Percentiles rank a stretch among this genome's conserved stretches.
Evolutionary conservation across 441 rosid species (phyloP).

Genomic region (Pelargonium citronellum): DNA sequence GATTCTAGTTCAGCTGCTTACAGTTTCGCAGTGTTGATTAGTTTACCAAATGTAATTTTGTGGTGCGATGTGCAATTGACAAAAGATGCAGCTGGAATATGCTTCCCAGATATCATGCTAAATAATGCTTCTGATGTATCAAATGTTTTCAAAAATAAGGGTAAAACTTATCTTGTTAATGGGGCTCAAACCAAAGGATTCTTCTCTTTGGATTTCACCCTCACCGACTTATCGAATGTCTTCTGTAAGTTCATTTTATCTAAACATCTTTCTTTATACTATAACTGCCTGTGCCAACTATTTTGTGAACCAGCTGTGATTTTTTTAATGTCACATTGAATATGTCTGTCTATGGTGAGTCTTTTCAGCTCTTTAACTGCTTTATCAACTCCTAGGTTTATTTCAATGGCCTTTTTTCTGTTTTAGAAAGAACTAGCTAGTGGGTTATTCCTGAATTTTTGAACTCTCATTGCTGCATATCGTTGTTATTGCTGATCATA

Average conservation of each 20-base stretch:
- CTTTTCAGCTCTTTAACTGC: not conserved
- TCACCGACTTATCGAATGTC: slow-evolving; percentile 4
- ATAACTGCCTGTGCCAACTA: not conserved
- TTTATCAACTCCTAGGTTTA: not conserved
- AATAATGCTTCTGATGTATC: slow-evolving; percentile 39
- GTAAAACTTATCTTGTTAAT: not conserved
- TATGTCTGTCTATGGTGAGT: not conserved
- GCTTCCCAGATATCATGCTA: slow-evolving; percentile 57
- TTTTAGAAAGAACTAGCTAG: not conserved
- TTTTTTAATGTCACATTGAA: not conserved
- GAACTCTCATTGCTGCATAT: not conserved
- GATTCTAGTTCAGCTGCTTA: slow-evolving; percentile 57
- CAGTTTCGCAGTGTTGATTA: slow-evolving; percentile 27
- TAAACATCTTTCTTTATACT: not conserved
- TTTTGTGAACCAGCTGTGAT: not conserved
- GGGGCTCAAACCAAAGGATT: not conserved
- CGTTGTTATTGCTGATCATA: not conserved
- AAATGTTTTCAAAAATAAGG: not conserved
- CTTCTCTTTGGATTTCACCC: slow-evolving; percentile 10
- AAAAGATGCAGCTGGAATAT: slow-evolving; percentile 68
- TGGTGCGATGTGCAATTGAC: slow-evolving; percentile 92
- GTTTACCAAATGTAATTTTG: slow-evolving; percentile 34
- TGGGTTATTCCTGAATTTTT: not conserved
- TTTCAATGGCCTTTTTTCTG: not conserved
- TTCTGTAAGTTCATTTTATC: slow-evolving; percentile 33